Base-by-base conservation (phyloP, 163 green algal species). In the Volvox carteri region DNA sequence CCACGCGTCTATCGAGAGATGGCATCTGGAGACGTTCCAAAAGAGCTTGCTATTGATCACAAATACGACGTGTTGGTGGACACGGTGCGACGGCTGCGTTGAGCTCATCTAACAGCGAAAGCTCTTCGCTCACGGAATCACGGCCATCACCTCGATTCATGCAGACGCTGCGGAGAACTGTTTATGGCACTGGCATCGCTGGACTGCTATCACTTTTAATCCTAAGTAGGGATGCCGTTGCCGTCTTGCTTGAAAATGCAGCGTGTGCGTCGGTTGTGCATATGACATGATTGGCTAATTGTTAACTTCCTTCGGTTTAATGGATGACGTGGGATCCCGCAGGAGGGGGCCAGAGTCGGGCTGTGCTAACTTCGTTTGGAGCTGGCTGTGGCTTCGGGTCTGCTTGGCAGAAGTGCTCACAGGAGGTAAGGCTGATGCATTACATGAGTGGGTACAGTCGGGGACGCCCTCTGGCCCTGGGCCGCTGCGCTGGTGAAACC, bases 31-130 rank as follows among this genome's bases (percentile, higher is more conserved):
- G 77, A 85, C 16, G 54, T 85, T 14, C 50, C 83, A 9, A 88
- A 88, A 39, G 83, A 88, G 83, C 68, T 83, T 5, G 25, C 37
- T 0, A 81, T 88, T 14, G 68, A 88, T 7, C 44, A 78, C 5
- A 88, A 88, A 68, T 88, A 88, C 35, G 83, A 88, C 44, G 25
- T 72, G 5, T 30, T 88, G 28, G 50, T 88, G 19, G 83, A 88
- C 14, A 81, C 83, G 83, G 83, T 81, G 41, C 56, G 77, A 58
- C 23, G n/a, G 65, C 65, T 74, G n/a, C n/a, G n/a, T n/a, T n/a
- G n/a, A n/a, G n/a, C n/a, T n/a, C n/a, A n/a, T n/a, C 52, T 14
- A 62, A 62, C 60, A 39, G 60, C 35, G 60, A 21, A 4, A 28
- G 6, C 23, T 60, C 2, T 79, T 4, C 52, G 18, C 6, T 60